Evolutionary conservation across 1,284 basidiomycete genomes (phyloP).

Genomic region (Ganoderma resinaceum): DNA sequence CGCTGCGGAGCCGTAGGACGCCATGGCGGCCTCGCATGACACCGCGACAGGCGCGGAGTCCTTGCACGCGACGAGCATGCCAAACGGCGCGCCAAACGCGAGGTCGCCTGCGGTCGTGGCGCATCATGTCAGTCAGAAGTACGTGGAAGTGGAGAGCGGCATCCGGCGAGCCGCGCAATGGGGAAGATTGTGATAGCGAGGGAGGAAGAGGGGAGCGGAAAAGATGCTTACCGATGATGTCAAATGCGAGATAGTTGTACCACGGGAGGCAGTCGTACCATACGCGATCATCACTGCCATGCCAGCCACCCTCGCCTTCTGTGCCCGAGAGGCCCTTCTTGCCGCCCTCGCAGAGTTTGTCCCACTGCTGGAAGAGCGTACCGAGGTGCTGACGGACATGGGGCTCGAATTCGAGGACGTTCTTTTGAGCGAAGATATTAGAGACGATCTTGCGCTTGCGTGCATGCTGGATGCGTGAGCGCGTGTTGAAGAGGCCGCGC

Average conservation of each 20-base stretch:
- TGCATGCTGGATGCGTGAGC: slow-evolving; percentile 82
- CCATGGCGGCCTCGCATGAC: slow-evolving; percentile 57
- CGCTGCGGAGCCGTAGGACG: slow-evolving; percentile 57
- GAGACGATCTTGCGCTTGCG: slow-evolving; percentile 91
- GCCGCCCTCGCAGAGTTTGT: slow-evolving; percentile 69
- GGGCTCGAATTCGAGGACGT: slow-evolving; percentile 82
- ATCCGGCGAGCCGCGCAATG: neutral
- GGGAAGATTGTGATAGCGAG: neutral
- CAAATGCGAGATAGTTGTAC: slow-evolving; percentile 87
- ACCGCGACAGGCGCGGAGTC: slow-evolving; percentile 75
- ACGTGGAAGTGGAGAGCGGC: neutral
- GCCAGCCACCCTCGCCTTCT: slow-evolving; percentile 75
- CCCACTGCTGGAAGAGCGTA: slow-evolving; percentile 79
- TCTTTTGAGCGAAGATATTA: slow-evolving; percentile 88
- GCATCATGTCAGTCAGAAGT: neutral
- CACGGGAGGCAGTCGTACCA: slow-evolving; percentile 82
- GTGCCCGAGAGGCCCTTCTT: slow-evolving; percentile 59
- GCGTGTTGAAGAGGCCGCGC: slow-evolving; percentile 86
- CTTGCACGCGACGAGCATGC: slow-evolving; percentile 82
- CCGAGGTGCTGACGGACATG: slow-evolving; percentile 71
- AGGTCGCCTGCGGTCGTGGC: slow-evolving; percentile 62
- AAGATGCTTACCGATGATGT: slow-evolving; percentile 69
- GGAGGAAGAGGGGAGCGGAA: neutral
- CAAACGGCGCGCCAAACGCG: slow-evolving; percentile 88
- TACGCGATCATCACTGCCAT: slow-evolving; percentile 62